Evolutionary conservation across 352 stramenopile genomes (phyloP).

Genomic region (Globisporangium polare): DNA sequence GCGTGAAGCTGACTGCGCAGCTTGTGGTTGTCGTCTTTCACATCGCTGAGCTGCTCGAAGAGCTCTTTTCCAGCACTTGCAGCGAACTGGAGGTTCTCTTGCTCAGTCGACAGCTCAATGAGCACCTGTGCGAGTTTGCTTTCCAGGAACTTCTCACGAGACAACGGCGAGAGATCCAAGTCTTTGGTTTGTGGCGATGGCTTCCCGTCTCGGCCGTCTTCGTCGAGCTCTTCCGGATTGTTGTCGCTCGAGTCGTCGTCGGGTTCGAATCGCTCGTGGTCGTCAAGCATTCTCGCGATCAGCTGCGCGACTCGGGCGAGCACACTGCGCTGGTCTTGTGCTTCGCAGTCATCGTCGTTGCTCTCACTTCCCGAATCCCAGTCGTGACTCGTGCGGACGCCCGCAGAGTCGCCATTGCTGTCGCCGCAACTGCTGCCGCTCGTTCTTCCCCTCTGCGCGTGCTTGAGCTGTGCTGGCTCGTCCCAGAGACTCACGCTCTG

Average conservation of each 20-base stretch:
- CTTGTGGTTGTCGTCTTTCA: constrained; percentile 22
- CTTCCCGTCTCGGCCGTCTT: constrained; percentile 7
- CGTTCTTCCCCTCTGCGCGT: not conserved
- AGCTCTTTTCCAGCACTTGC: constrained; percentile 47
- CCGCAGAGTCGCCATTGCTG: constrained; percentile 1
- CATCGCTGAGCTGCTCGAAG: constrained; percentile 32
- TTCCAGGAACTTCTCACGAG: constrained; percentile 29
- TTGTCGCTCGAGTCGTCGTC: constrained; percentile 6
- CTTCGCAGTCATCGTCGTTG: constrained; percentile 4
- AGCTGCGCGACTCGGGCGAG: constrained; percentile 29
- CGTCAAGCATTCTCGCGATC: constrained; percentile 15
- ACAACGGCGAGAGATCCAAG: not conserved
- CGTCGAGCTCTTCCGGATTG: constrained; percentile 18
- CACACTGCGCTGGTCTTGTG: constrained; percentile 10
- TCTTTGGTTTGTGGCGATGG: not conserved
- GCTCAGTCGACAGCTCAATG: constrained; percentile 38
- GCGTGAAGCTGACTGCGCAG: constrained; percentile 26
- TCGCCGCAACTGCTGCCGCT: not conserved
- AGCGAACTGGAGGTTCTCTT: constrained; percentile 42
- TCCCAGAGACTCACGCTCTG: constrained; percentile 1
- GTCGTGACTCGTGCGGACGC: not conserved
- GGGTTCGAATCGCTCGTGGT: constrained; percentile 3
- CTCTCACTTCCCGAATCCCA: not conserved
- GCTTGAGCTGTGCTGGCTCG: not conserved
- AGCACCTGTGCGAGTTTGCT: constrained; percentile 33